Percentiles rank a stretch among this genome's conserved stretches.
Conservation (phyloP, 1,284 basidiomycete species). For the Ustilago bromivora region DNA sequence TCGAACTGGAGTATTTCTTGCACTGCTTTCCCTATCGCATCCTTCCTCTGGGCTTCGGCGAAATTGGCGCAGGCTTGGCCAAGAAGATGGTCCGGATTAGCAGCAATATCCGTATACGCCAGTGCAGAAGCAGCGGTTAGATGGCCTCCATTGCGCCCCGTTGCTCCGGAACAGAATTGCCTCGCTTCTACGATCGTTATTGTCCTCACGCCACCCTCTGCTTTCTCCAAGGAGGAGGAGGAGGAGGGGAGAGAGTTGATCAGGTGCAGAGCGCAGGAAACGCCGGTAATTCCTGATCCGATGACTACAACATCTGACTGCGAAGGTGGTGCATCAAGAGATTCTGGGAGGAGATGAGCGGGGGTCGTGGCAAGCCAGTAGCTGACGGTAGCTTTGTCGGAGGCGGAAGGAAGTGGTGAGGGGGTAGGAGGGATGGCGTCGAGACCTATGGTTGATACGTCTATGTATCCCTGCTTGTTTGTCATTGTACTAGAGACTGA, state of each 20-base stretch:
- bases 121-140: conserved; percentile 56
- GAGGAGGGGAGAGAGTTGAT: conserved; percentile 17
- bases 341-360: neutral
- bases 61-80: neutral
- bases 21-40: conserved; percentile 16
- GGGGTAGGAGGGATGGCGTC: conserved; percentile 14
- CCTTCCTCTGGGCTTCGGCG: neutral
- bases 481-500: too few species aligned
- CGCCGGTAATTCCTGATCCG: conserved; percentile 54
- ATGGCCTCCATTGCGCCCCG: conserved; percentile 60
- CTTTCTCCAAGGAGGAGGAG: neutral
- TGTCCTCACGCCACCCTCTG: neutral
- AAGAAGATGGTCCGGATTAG: conserved; percentile 43
- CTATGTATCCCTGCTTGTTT: conserved; percentile 19
- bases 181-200: conserved; percentile 53
- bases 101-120: conserved; percentile 43
- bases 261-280: conserved; percentile 51
- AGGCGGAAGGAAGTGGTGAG: conserved; percentile 21
- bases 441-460: conserved; percentile 48
- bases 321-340: conserved; percentile 6
- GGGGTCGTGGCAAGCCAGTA: conserved; percentile 49
- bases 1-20: conserved; percentile 49
- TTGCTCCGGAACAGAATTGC: conserved; percentile 55
- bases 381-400: conserved; percentile 30
- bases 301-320: conserved; percentile 42